Base-by-base conservation (phyloP, 2,329 filamentous ascomycete genomes). In the Alternaria metachromatica region DNA sequence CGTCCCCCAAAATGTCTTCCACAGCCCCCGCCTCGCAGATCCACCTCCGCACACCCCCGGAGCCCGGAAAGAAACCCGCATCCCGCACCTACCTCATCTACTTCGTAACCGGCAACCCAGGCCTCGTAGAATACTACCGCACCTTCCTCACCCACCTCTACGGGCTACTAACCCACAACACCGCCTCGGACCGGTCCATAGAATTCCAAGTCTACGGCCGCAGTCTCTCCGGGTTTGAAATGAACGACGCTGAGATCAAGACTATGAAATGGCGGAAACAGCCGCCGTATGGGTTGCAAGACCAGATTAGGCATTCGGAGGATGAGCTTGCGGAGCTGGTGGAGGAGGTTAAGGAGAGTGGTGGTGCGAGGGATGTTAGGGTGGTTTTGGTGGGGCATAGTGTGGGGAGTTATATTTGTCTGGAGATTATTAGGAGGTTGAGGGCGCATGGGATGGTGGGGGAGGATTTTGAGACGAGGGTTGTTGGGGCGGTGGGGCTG, bases 71-170 rank as follows among this genome's bases (percentile, higher is more conserved):
- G 28, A 76, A 74, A 60, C 50, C 63, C 7, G 66, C 72, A 3
- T 57, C 65, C 5, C 64, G 61, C 50, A 75, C 70, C 45, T 80
- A 82, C 64, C 85, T 94, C 54, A 81, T 94, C 69, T 93, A 89
- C 81, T 90, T 92, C 78, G 84, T 95, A 44, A 87, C 90, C 26
- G 92, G 92, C 20, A 95, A 95, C 68, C 92, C 92, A 6, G 92
- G 92, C 6, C 83, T 93, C 18, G 86, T 94, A 55, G 87, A 86
- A 60, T 95, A 92, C 84, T 95, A 95, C 79, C 82, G 81, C 61
- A 84, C 87, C 41, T 95, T 93, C 78, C 83, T 94, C 11, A 82
- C 82, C 0, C 82, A 84, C 13, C 80, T 94, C 3, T 83, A 88
- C 49, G 76, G 79, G 1, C 79, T 88, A 12, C 80, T 93, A 12